Conservation (phyloP, 2,329 filamentous ascomycete species). For the Nannizziopsis arthrosporioides region DNA sequence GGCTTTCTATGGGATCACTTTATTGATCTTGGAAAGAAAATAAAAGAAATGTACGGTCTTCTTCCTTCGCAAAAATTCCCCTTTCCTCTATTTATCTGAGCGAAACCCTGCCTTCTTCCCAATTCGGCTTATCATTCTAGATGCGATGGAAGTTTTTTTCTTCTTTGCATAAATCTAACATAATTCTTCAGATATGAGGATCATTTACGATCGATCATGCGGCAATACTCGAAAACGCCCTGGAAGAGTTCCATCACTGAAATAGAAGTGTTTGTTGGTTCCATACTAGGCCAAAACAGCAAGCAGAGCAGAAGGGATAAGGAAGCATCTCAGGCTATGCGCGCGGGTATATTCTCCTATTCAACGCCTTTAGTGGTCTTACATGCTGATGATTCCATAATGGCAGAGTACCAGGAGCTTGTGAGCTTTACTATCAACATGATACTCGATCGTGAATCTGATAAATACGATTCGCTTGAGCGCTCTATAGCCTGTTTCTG, state of each 20-base stretch:
- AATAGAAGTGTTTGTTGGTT: constrained; percentile 15
- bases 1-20: constrained; percentile 21
- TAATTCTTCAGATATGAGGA: constrained; percentile 13
- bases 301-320: constrained; percentile 18
- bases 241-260: constrained; percentile 17
- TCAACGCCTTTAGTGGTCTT: neutral
- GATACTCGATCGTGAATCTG: constrained; percentile 18
- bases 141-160: too few species aligned
- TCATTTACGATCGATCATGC: constrained; percentile 18
- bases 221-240: constrained; percentile 16
- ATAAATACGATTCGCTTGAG: constrained; percentile 18
- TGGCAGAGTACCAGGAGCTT: constrained; percentile 18
- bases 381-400: neutral
- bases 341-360: constrained; percentile 14
- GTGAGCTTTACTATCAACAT: constrained; percentile 18
- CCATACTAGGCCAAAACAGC: constrained; percentile 18
- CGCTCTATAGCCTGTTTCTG: constrained; percentile 21
- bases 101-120: too few species aligned
- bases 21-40: constrained; percentile 12
- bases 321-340: constrained; percentile 19
- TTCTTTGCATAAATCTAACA: too few species aligned
- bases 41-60: constrained; percentile 18
- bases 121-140: too few species aligned
- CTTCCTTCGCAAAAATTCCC: neutral
- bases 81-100: neutral